Evolutionary conservation across 1,139 yeast genomes (phyloP), one percentile per base, ranked within the genome.

Genomic region (Geotrichum klebahnii): DNA sequence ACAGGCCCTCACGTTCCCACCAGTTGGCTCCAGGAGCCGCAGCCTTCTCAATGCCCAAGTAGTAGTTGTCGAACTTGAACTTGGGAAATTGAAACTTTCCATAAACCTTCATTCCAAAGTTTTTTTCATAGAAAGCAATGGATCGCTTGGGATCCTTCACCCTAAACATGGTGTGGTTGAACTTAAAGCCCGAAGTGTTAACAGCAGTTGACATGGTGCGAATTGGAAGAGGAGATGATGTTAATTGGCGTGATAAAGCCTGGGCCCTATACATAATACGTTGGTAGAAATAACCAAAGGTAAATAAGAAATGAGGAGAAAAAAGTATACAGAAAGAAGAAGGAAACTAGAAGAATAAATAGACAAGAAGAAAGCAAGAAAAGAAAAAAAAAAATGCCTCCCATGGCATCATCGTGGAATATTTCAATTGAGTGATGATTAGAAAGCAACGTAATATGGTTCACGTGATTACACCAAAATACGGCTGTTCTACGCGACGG

Each of bases 71-170:
- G 66, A 80, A 83, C 54, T 78, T 76, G 60, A 72, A 67, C 43
- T 76, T 81, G 3, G 81, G 77, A 54, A 80, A 73, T 43, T 78
- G 76, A 59, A 78, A 67, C 51, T 75, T 74, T 36, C 72, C 72
- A 55, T 88, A 61, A 39, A 81, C 70, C 59, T 77, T 76, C 80
- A 92, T 77, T 29, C 95, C 95, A 63, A 90, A 85, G 61, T 81
- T 75, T 53, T 81, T 76, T 55, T 76, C 75, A 68, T 92, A 92
- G 73, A 86, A 90, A 3, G 78, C 77, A 48, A 87, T 68, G 17
- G 95, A 79, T 16, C 72, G 76, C 63, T 79, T 76, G 26, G 97
- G 94, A 64, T 90, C 89, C 64, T 87, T 84, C 60, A 92, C 79
- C 60, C 96, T 81, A 52, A 90, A 68, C 71, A 92, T 67, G 23